These are phyloP conservation scores for Colletotrichum ledebouriae DNA, from an alignment of 2,329 filamentous ascomycete genomes.

Conservation along the genomic window DNA sequence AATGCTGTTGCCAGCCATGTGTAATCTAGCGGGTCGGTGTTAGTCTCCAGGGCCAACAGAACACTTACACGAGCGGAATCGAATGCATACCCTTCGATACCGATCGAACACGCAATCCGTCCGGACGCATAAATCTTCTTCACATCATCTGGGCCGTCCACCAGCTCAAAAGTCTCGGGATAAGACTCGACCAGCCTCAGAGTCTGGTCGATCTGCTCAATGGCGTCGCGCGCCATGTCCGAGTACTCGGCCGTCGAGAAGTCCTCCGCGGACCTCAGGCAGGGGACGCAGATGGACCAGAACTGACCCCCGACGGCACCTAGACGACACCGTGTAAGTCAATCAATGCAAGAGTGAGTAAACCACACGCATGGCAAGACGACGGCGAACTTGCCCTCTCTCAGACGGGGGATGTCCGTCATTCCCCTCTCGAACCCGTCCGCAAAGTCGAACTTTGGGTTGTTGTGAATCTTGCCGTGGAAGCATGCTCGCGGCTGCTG, in stretches of 20 bases:
- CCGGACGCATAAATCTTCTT: conserved; percentile 47
- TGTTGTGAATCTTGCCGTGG: conserved; percentile 50
- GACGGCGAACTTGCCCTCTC: conserved; percentile 38
- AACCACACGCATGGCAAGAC: no score
- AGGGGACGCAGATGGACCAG: conserved; percentile 49
- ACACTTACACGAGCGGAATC: not conserved
- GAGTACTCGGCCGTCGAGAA: conserved; percentile 45
- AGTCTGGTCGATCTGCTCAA: conserved; percentile 46
- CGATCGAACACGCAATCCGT: conserved; percentile 52
- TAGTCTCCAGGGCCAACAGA: fast-evolving
- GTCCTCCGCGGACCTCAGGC: conserved; percentile 45
- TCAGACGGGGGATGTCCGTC: conserved; percentile 48
- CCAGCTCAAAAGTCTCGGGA: conserved; percentile 45
- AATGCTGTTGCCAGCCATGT: conserved; percentile 52
- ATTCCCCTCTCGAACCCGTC: conserved; percentile 51
- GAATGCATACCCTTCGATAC: conserved; percentile 49
- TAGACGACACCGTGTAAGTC: not conserved
- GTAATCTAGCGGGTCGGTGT: conserved; percentile 30
- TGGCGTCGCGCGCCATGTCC: conserved; percentile 43
- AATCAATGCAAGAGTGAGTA: no score
- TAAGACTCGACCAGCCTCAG: conserved; percentile 46
- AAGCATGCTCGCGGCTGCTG: conserved; percentile 47
- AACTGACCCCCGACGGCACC: conserved; percentile 49
- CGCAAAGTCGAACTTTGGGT: conserved; percentile 51
- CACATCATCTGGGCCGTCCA: conserved; percentile 48